phyloP scores from a whole-genome alignment of 257 asterid species.

The Cruciata laevipes region DNA sequence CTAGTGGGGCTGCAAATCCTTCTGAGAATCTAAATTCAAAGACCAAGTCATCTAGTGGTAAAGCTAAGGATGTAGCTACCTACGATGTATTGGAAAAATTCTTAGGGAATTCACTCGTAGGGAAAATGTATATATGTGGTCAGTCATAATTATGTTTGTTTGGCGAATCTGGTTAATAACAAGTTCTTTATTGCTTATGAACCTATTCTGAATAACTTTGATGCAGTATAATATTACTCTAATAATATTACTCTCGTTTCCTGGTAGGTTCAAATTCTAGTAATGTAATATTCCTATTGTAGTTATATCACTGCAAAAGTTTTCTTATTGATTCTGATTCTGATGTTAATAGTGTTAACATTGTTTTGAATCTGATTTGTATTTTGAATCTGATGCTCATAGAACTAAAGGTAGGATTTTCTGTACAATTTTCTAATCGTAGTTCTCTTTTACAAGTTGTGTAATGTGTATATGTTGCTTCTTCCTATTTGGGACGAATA shows the following conservation, averaged over 20 bases:
- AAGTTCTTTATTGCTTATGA: neutral
- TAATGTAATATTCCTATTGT: neutral
- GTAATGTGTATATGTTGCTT: too few species aligned
- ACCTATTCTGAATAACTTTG: neutral
- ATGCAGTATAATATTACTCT: too few species aligned
- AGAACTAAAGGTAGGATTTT: too few species aligned
- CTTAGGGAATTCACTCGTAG: slow-evolving; percentile 72
- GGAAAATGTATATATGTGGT: slow-evolving; percentile 42
- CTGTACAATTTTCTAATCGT: too few species aligned
- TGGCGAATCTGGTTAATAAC: neutral
- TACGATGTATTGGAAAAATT: slow-evolving; percentile 67
- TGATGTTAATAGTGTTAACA: neutral
- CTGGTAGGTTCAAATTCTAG: neutral
- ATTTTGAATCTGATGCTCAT: too few species aligned
- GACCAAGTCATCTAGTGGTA: slow-evolving; percentile 57
- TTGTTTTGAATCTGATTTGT: too few species aligned
- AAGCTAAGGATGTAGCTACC: slow-evolving; percentile 49
- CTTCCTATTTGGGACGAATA: too few species aligned
- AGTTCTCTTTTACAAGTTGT: too few species aligned
- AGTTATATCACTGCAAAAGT: too few species aligned
- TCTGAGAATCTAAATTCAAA: slow-evolving; percentile 46
- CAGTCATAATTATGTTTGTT: neutral
- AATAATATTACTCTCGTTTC: neutral
- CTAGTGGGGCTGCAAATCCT: slow-evolving; percentile 43
- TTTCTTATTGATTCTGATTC: neutral